Conservation (phyloP, 768 basidiomycete species). For the Panellus pusillus region DNA sequence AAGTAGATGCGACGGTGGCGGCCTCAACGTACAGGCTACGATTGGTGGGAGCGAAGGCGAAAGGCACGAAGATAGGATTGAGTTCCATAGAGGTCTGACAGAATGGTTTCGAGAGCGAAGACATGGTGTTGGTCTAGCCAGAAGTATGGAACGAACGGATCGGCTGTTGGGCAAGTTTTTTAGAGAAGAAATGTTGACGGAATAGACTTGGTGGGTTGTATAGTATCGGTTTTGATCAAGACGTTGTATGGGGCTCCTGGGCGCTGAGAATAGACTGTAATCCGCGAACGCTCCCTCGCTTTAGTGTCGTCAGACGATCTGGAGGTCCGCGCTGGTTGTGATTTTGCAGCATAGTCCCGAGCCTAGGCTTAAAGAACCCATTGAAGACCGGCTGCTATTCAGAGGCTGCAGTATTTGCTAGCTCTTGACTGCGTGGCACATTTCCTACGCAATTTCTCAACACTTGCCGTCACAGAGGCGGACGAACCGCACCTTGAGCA, state of each 20-base stretch:
- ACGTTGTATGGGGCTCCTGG: slow-evolving; percentile 30
- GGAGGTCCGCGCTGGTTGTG: slow-evolving; percentile 70
- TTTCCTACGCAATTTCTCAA: slow-evolving; percentile 58
- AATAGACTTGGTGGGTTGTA: no score
- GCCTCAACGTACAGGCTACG: no score
- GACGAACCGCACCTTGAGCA: slow-evolving; percentile 67
- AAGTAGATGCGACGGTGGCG: no score
- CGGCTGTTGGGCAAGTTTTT: no score
- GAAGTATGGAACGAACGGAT: no score
- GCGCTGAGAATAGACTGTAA: slow-evolving; percentile 74
- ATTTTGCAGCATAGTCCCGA: slow-evolving; percentile 52
- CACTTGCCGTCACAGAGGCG: background rate
- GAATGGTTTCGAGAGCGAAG: no score
- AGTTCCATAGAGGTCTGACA: no score
- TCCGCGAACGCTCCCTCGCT: slow-evolving; percentile 91
- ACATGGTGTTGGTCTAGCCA: no score
- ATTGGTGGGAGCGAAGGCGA: no score
- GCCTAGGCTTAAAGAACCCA: slow-evolving; percentile 59
- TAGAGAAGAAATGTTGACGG: no score
- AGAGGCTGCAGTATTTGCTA: slow-evolving; percentile 89
- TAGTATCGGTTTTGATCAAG: no score
- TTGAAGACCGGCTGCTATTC: slow-evolving; percentile 52
- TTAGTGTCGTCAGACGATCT: slow-evolving; percentile 74
- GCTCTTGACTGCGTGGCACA: slow-evolving; percentile 88
- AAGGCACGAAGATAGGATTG: no score